phyloP scores from a whole-genome alignment of 1,139 yeast species.

The Diutina sp. region DNA sequence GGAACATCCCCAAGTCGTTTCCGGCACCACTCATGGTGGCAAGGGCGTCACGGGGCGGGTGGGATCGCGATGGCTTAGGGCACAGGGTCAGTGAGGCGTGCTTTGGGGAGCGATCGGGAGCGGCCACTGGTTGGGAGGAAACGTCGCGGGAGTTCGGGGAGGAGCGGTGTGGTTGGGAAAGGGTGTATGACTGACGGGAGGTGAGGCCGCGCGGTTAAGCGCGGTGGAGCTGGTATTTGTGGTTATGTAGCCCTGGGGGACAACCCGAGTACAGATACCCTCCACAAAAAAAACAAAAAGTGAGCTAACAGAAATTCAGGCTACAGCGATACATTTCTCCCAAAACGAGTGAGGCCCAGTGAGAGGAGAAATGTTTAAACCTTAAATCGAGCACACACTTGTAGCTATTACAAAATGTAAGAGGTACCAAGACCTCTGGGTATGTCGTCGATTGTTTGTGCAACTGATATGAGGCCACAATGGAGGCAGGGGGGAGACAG shows the following conservation, averaged over 20 bases:
- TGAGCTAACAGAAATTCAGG: too few species aligned
- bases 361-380: too few species aligned
- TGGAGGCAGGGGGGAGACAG: background rate
- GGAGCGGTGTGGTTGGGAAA: background rate
- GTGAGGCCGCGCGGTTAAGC: background rate
- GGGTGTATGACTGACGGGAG: background rate
- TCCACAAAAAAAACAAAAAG: background rate
- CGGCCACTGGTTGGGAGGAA: background rate
- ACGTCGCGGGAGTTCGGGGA: too few species aligned
- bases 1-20: conserved; percentile 1
- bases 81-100: background rate
- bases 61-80: background rate
- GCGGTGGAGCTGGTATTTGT: background rate
- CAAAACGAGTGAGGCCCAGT: too few species aligned
- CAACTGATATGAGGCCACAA: too few species aligned
- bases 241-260: background rate
- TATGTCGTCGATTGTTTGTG: too few species aligned
- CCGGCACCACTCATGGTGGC: background rate
- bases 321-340: background rate
- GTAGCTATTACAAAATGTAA: too few species aligned
- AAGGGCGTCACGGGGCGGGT: background rate
- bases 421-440: too few species aligned
- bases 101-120: background rate
- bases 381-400: too few species aligned
- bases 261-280: background rate